phyloP scores from a whole-genome alignment of 768 basidiomycete genomes.

The Suillus lakei region DNA sequence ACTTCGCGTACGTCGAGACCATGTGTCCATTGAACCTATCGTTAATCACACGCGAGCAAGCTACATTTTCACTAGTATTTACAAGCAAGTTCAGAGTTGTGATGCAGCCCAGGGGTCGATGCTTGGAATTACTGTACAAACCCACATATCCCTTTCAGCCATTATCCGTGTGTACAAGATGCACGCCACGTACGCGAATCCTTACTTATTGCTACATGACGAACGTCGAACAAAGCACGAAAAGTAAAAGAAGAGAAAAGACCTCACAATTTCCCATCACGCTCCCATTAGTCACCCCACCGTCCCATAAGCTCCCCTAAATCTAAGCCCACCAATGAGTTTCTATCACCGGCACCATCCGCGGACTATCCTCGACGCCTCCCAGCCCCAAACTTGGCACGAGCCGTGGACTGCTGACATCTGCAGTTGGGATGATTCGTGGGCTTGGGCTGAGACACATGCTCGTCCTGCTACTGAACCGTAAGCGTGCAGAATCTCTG shows the following conservation, averaged over 20 bases:
- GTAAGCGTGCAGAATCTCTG: conserved; percentile 41
- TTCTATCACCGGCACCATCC: conserved; percentile 3
- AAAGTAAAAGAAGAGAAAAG: background rate
- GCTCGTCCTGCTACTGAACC: conserved; percentile 48
- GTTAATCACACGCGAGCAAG: too few species aligned
- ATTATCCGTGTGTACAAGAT: background rate
- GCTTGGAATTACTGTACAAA: background rate
- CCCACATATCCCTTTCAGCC: background rate
- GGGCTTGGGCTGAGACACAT: conserved; percentile 38
- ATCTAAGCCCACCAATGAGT: conserved; percentile 2
- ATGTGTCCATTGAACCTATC: background rate
- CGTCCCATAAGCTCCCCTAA: background rate
- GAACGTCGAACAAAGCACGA: background rate
- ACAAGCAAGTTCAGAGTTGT: background rate
- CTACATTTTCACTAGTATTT: too few species aligned
- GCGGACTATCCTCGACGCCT: conserved; percentile 1
- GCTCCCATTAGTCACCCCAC: background rate
- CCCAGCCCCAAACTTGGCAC: background rate
- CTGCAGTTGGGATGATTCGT: conserved; percentile 34
- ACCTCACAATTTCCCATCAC: background rate
- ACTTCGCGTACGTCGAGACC: background rate
- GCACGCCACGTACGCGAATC: background rate
- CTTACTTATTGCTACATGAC: background rate
- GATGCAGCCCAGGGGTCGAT: background rate
- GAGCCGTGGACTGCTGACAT: conserved; percentile 26